Conservation (phyloP, 2,329 filamentous ascomycete species). For the Talaromyces funiculosus region DNA sequence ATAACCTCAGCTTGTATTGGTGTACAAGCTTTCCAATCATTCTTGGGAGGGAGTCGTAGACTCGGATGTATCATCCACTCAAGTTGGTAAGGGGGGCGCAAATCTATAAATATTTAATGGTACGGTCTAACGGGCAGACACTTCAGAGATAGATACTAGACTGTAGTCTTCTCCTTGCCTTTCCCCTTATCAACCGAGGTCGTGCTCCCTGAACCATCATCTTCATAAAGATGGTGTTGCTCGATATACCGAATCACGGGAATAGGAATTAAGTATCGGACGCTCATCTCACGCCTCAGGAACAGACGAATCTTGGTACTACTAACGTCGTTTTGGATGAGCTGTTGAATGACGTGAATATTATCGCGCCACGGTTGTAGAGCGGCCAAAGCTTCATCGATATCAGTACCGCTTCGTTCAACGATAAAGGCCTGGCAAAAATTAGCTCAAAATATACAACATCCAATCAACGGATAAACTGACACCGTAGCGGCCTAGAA, state of each 20-base stretch:
- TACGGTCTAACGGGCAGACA: not conserved
- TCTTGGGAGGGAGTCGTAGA: not conserved
- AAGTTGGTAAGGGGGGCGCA: not conserved
- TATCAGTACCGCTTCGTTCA: conserved; percentile 82
- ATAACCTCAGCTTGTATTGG: not conserved
- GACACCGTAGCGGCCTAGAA: conserved; percentile 70
- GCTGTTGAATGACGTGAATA: conserved; percentile 79
- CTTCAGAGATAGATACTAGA: not conserved
- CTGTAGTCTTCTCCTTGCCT: conserved; percentile 18
- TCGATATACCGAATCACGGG: conserved; percentile 71
- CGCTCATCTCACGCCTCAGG: conserved; percentile 71
- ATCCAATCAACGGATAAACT: conserved; percentile 16
- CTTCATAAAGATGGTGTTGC: conserved; percentile 59
- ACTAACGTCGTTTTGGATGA: conserved; percentile 80
- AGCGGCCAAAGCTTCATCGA: conserved; percentile 78
- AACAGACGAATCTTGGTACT: conserved; percentile 79
- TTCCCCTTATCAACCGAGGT: conserved; percentile 31
- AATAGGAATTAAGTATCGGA: conserved; percentile 69
- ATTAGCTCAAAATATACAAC: not conserved
- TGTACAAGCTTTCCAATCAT: not conserved
- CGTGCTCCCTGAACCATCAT: conserved; percentile 34
- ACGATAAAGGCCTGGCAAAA: conserved; percentile 62
- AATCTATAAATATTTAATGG: not conserved
- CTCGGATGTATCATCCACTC: not conserved
- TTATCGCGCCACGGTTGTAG: conserved; percentile 79